Conservation (phyloP, 306 rosid genomes). For the Castanopsis chinensis region DNA sequence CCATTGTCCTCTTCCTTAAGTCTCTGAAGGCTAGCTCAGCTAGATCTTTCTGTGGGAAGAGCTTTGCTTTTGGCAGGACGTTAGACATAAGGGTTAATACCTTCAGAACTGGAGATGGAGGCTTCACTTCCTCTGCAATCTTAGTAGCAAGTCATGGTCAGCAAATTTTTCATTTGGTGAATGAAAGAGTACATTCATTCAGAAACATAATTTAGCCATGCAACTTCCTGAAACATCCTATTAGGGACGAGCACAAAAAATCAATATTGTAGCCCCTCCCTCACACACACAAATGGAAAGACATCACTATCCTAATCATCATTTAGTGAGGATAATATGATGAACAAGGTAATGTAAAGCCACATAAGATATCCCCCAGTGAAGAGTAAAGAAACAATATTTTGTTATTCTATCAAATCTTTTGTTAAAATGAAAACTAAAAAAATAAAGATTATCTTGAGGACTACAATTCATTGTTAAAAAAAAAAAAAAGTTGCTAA, state of each 20-base stretch:
- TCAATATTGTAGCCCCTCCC: not conserved
- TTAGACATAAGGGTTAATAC: conserved; percentile 54
- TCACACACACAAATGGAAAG: not conserved
- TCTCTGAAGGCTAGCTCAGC: conserved; percentile 71
- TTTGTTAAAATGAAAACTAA: not conserved
- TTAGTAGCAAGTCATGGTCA: conserved; percentile 47
- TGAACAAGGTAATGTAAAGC: not conserved
- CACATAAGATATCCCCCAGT: not conserved
- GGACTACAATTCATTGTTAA: too few relatives aligned
- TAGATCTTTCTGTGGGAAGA: conserved; percentile 62
- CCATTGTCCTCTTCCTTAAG: conserved; percentile 73
- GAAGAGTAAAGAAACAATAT: not conserved
- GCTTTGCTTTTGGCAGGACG: conserved; percentile 73
- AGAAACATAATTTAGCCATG: not conserved
- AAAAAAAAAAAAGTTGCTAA: too few relatives aligned
- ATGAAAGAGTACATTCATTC: not conserved
- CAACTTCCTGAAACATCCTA: not conserved
- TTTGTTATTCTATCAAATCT: not conserved
- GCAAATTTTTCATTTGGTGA: conserved; percentile 19
- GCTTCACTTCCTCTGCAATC: conserved; percentile 82
- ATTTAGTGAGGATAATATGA: not conserved
- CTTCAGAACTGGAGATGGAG: conserved; percentile 61
- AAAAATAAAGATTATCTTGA: too few relatives aligned
- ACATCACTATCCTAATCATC: not conserved
- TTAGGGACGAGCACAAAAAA: not conserved